Evolutionary conservation across 129 eudicot species (phyloP), one percentile per base, ranked within the genome.

Genomic region (Logfia minima): DNA sequence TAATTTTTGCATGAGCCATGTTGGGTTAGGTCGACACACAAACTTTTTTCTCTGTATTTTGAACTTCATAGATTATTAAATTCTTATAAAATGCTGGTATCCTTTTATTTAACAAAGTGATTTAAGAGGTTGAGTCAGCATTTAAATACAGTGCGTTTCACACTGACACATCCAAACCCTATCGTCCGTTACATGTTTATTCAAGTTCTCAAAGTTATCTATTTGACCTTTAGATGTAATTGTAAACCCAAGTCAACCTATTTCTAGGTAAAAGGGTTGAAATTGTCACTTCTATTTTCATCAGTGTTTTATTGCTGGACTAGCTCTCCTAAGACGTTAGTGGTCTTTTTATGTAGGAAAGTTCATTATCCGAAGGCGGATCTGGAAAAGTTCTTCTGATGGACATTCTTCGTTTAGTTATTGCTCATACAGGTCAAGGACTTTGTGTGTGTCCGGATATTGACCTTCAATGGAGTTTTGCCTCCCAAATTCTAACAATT

Each of bases 401-500:
- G 90, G 97, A 91, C 86, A 76, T 94, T 63, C 84, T 91, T 76
- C 81, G 82, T 29, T 79, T 86, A 23, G 69, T 89, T 35, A 82
- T 87, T 62, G 81, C 89, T 79, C 98, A 91, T 84, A 86, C 83
- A 71, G 93, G 92, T 71, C 88, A 89, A 84, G 83, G 68, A 71
- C 75, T 86, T 21, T 91, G 98, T 80, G 68, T 78, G 53, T 94
- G 98, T 79, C 79, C 78, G 59, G 86, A 82, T 82, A 72, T 71
- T 43, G 97, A 87, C 63, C 86, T 88, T 31, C 80, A 74, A 48
- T 77, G 83, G 87, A 83, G 92, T 76, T 91, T 94, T 78, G 68
- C 86, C 14, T 94, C 90, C 13, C 97, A 91, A 81, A 89, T 94
- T 69, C 80, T 94, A 43, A 81, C 91, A 51, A 79, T 94, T 66